Conservation (phyloP, 2,329 filamentous ascomycete species). For the Waltergamsia citrina region DNA sequence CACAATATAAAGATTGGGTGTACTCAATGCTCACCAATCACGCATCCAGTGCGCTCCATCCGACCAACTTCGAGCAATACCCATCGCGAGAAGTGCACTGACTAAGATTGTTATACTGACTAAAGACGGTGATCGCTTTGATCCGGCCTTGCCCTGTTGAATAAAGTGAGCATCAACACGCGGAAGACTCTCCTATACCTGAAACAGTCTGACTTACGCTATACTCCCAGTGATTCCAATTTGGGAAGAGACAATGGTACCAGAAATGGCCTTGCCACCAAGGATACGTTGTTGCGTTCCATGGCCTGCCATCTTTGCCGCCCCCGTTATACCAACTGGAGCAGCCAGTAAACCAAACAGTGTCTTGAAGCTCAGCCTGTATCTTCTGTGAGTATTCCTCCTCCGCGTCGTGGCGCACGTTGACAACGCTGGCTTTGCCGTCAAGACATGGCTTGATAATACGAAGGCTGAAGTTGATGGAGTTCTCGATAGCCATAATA, state of each 20-base stretch:
- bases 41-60: too few species aligned
- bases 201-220: too few species aligned
- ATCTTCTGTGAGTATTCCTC: constrained; percentile 17
- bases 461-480: constrained; percentile 48
- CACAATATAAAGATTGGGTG: too few species aligned
- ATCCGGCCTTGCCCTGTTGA: too few species aligned
- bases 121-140: too few species aligned
- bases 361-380: constrained; percentile 20
- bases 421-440: constrained; percentile 16
- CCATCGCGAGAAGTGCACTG: too few species aligned
- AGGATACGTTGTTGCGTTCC: constrained; percentile 26
- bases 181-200: too few species aligned
- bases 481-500: constrained; percentile 51
- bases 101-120: too few species aligned
- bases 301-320: constrained; percentile 10
- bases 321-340: constrained; percentile 24
- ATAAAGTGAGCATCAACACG: too few species aligned
- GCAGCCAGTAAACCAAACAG: constrained; percentile 23
- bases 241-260: constrained; percentile 25
- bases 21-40: too few species aligned
- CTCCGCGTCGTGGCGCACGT: constrained; percentile 24
- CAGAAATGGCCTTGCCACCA: constrained; percentile 23
- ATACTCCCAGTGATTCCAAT: constrained; percentile 8
- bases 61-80: too few species aligned
- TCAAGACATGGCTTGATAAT: constrained; percentile 41